Evolutionary conservation across 371 early-diverging fungal genomes (phyloP), one percentile per base, ranked within the genome.

Genomic region (Mucor sp.): DNA sequence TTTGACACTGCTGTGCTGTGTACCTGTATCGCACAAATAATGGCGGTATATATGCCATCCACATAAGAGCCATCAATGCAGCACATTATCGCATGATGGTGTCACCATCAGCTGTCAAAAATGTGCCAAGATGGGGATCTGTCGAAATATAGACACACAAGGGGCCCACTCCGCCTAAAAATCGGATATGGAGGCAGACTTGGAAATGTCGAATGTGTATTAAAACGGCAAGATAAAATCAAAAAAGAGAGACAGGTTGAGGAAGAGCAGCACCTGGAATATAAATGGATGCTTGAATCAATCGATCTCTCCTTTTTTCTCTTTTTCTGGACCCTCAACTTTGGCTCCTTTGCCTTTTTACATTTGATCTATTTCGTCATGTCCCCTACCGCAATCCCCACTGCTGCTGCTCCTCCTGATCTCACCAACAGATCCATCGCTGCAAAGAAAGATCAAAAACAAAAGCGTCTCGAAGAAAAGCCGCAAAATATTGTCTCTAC

Each of bases 401-500:
- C 23, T 11, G 0, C 21, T 47, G 2, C 11, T 47, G 47, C 6
- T 6, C 2, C 23, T 47, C 21, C n/a, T 19, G 21, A 47, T 19
- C 47, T 47, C 11, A 8, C 8, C 19, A 47, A 21, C 3, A 47
- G 9, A 21, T 47, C 47, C 3, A 11, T 47, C 11, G 8, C 19
- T 21, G 3, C 21, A 21, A 47, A 21, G 11, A 47, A 47, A 47
- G 47, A 9, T 19, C n/a, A 47, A 19, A 21, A 47, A 21, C 47
- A 47, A 0, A 47, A 9, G 7, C 6, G 11, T 19, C 2, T 47
- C 0, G 47, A 21, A 21, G 47, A 19, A 19, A 47, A 21, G 3
- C 21, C 21, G 9, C 47, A 47, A 47, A 7, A 9, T 4, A 76
- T 75, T 47, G 75, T 84, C 12, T 76, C 81, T 39, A 63, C 78